Evolutionary conservation across 1,139 yeast genomes (phyloP), one percentile per base, ranked within the genome.

Genomic region (Sugiyamaella xylanicola): DNA sequence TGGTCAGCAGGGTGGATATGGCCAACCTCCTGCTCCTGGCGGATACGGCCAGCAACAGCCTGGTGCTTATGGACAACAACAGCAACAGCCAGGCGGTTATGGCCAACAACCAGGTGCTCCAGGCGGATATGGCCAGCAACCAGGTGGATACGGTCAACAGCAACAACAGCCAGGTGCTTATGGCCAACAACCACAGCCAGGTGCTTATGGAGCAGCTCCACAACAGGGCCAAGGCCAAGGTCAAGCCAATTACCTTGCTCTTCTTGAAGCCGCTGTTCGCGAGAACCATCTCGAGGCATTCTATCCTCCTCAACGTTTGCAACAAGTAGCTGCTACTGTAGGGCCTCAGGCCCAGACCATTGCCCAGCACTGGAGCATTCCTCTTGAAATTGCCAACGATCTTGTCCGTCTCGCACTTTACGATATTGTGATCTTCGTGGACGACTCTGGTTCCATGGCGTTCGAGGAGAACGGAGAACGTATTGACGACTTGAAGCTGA

Each of bases 381-480:
- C 72, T 11, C 60, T 61, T 59, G 72, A 68, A 57, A 57, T 70
- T 46, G 72, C 72, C 11, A 63, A 61, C 22, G 73, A 70, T 55
- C 56, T 68, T 19, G 67, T 67, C 37, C 64, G 70, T 5, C 60
- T 70, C 37, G 69, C 73, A 7, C 63, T 70, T 11, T 70, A 69
- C 57, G 73, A 70, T 54, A 65, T 70, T 55, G 67, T 70, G 29
- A 56, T 70, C 17, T 69, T 62, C 51, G 67, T 69, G 27, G 73
- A 70, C 52, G 73, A 70, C 55, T 69, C 72, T 9, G 73, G 73
- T 4, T 69, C 73, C 29, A 70, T 70, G 73, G 64, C 71, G 2
- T 69, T 69, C 55, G 72, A 69, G 56, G 73, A 69, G 56, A 67
- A 67, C 49, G 73, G 73, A n/a, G 72, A 69, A 56, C 67, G 73